Evolutionary conservation across 1,284 basidiomycete genomes (phyloP).

Genomic region (Leccinum solheimii): DNA sequence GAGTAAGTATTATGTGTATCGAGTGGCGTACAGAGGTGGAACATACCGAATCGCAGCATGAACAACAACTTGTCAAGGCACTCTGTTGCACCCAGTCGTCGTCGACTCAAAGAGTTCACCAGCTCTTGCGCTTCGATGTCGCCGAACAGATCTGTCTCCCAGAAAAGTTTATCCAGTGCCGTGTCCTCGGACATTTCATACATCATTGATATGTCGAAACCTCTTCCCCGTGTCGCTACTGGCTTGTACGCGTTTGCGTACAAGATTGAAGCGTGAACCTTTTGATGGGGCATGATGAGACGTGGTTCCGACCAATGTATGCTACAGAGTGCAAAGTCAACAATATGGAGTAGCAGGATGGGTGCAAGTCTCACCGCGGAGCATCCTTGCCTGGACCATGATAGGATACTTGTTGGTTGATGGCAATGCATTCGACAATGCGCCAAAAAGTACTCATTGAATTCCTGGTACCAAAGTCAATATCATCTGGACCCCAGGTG

Average conservation of each 20-base stretch:
- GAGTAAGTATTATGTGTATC: neutral
- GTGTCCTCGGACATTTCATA: neutral
- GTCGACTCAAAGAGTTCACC: neutral
- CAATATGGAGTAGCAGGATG: neutral
- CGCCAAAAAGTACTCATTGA: conserved; percentile 20
- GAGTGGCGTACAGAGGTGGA: neutral
- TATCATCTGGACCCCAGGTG: conserved; percentile 14
- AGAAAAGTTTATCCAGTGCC: neutral
- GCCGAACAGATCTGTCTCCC: neutral
- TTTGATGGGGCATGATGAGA: neutral
- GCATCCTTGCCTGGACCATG: neutral
- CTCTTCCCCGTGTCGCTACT: neutral
- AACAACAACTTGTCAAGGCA: neutral
- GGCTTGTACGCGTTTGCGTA: neutral
- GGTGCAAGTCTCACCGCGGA: neutral
- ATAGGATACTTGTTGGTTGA: neutral
- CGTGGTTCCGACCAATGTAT: neutral
- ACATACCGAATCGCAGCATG: conserved; percentile 21
- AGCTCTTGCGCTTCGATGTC: neutral
- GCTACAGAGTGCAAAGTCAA: neutral
- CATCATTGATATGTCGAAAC: neutral
- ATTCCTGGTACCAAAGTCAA: conserved; percentile 15
- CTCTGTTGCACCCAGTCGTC: neutral
- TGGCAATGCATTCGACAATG: conserved; percentile 18
- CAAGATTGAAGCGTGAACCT: neutral